Conservation (phyloP, 2,329 filamentous ascomycete species). For the Talaromyces verruculosus region DNA sequence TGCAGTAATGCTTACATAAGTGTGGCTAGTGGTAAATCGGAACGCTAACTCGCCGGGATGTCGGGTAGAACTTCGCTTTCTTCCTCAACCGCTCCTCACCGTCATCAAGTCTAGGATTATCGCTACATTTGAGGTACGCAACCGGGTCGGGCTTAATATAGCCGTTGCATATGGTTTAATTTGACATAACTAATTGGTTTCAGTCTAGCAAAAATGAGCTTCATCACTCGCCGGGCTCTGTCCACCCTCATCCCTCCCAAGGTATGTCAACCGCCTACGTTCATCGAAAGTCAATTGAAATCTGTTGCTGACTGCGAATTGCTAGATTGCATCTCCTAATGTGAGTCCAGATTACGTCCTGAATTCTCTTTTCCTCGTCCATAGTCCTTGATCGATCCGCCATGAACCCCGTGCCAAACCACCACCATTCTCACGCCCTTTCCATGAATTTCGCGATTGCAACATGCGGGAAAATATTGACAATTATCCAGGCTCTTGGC, state of each 20-base stretch:
- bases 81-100: slow-evolving; percentile 31
- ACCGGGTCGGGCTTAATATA: slow-evolving; percentile 17
- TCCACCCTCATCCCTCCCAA: slow-evolving; percentile 99
- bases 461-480: slow-evolving; percentile 34
- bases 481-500: slow-evolving; percentile 73
- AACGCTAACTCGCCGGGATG: slow-evolving; percentile 20
- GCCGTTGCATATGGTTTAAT: not conserved
- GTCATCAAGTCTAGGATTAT: slow-evolving; percentile 13
- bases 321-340: slow-evolving; percentile 41
- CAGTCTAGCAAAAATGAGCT: slow-evolving; percentile 74
- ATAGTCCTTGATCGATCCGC: not conserved
- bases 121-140: slow-evolving; percentile 14
- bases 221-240: slow-evolving; percentile 82
- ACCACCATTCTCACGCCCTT: not conserved
- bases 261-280: slow-evolving; percentile 56
- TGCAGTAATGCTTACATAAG: slow-evolving; percentile 19
- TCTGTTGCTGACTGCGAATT: slow-evolving; percentile 41
- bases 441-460: not conserved
- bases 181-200: not conserved
- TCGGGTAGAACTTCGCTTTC: slow-evolving; percentile 30
- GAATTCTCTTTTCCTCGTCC: not conserved
- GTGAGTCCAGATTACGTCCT: slow-evolving; percentile 32
- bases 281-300: not conserved
- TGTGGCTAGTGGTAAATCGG: slow-evolving; percentile 18
- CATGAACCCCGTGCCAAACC: not conserved